A percentile compares a stretch with the other conserved stretches of the same genome.
phyloP scores from a whole-genome alignment of 2,329 filamentous ascomycete genomes.

The Fusarium multiceps region DNA sequence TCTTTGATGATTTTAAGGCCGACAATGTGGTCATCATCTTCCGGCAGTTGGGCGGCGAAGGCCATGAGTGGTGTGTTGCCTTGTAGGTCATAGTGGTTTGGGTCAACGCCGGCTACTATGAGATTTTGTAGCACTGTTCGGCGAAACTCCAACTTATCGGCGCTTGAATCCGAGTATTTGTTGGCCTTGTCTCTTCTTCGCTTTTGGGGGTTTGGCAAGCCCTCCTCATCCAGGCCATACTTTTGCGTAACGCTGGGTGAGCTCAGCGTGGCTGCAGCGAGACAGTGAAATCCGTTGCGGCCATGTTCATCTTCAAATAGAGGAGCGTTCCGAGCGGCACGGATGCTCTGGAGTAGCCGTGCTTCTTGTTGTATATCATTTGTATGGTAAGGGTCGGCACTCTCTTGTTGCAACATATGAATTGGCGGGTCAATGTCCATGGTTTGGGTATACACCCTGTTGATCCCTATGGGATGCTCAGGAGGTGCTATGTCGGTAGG shows the following conservation, averaged over 20 bases:
- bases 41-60: conserved; percentile 62
- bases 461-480: conserved; percentile 13
- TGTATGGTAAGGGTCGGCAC: conserved; percentile 4
- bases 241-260: conserved; percentile 53
- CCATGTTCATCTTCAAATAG: conserved; percentile 53
- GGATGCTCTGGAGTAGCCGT: conserved; percentile 40
- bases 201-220: conserved; percentile 20
- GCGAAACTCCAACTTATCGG: conserved; percentile 47
- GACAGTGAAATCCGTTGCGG: conserved; percentile 67
- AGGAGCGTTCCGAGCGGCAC: conserved; percentile 23
- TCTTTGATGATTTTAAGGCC: conserved; percentile 59
- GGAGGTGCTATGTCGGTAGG: conserved; percentile 30
- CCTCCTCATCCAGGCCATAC: conserved; percentile 31
- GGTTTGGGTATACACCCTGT: conserved; percentile 6
- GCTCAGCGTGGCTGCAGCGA: conserved; percentile 65
- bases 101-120: conserved; percentile 55
- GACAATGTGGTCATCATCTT: conserved; percentile 62
- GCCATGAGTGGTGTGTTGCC: conserved; percentile 68
- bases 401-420: conserved; percentile 1
- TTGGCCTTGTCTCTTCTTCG: conserved; percentile 14
- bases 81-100: conserved; percentile 63
- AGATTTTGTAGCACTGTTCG: conserved; percentile 46
- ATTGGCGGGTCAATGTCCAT: conserved; percentile 44
- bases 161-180: conserved; percentile 50
- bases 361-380: conserved; percentile 31